These are phyloP conservation scores for Annona squamosa DNA, from an alignment of 164 flowering plant species.

Conservation along the genomic window DNA sequence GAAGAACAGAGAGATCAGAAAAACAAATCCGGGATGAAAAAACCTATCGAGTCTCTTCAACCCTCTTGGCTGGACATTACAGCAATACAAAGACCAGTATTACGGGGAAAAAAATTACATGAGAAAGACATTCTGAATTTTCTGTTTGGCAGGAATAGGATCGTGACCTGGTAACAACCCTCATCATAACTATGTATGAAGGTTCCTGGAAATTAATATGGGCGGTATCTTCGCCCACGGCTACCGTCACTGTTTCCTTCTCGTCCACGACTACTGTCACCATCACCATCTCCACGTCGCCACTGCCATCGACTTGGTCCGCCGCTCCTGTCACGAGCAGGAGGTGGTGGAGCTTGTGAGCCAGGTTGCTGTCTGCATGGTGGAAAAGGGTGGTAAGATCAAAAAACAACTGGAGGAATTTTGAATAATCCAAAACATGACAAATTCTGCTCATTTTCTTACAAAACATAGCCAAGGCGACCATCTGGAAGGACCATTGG, in stretches of 20 bases:
- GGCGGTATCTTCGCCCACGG: constrained; percentile 71
- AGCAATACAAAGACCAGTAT: background rate
- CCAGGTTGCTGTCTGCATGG: constrained; percentile 90
- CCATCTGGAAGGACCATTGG: constrained; percentile 99
- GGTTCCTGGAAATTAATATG: constrained; percentile 41
- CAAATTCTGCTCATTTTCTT: constrained; percentile 24
- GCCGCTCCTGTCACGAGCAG: constrained; percentile 52
- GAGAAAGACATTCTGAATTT: background rate
- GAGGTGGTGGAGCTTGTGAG: constrained; percentile 50
- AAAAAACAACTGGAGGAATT: background rate
- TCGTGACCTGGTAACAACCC: background rate
- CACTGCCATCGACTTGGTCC: constrained; percentile 44
- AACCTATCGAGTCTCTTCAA: background rate
- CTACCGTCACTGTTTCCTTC: constrained; percentile 37
- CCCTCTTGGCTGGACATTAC: background rate
- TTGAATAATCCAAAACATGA: background rate
- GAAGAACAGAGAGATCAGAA: no score
- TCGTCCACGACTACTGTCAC: constrained; percentile 6
- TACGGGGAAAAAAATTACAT: background rate
- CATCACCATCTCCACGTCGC: constrained; percentile 37
- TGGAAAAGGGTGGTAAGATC: background rate
- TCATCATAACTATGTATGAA: background rate
- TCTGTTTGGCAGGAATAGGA: background rate
- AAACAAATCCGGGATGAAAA: background rate
- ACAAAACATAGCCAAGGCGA: constrained; percentile 96